Evolutionary conservation across 768 basidiomycete genomes (phyloP).

Genomic region (Flagelloscypha sp.): DNA sequence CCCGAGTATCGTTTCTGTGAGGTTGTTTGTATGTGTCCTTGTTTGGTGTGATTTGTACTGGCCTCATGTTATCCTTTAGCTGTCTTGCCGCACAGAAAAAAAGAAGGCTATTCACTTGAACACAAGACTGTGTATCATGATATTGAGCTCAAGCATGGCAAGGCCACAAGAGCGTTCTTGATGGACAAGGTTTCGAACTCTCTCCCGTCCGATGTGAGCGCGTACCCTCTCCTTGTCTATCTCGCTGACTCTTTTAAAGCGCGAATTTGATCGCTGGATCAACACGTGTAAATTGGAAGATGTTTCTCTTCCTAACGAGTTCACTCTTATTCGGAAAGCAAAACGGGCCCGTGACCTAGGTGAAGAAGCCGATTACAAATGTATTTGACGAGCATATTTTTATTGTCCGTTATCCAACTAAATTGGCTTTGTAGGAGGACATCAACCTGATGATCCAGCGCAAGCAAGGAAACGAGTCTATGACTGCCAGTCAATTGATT

Average conservation of each 20-base stretch:
- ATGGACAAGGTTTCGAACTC: constrained; percentile 90
- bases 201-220: constrained; percentile 50
- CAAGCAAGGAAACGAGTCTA: constrained; percentile 33
- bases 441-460: constrained; percentile 70
- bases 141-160: constrained; percentile 74
- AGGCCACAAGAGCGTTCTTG: constrained; percentile 44
- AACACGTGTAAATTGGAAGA: constrained; percentile 40
- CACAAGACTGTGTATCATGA: constrained; percentile 54
- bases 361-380: constrained; percentile 69
- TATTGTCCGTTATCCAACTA: constrained; percentile 7
- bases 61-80: constrained; percentile 23
- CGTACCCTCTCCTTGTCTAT: not conserved
- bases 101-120: constrained; percentile 70
- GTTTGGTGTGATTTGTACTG: constrained; percentile 6
- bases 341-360: constrained; percentile 47
- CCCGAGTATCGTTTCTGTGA: constrained; percentile 79
- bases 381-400: constrained; percentile 30
- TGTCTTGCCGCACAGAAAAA: constrained; percentile 39
- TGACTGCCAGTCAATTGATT: constrained; percentile 32
- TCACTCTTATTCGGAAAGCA: constrained; percentile 63
- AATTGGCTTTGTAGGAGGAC: constrained; percentile 51
- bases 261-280: constrained; percentile 62
- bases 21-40: constrained; percentile 53
- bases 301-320: constrained; percentile 59
- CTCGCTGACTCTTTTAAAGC: constrained; percentile 32